Conservation (phyloP, 1,284 basidiomycete genomes). For the Papiliotrema flavescens region DNA sequence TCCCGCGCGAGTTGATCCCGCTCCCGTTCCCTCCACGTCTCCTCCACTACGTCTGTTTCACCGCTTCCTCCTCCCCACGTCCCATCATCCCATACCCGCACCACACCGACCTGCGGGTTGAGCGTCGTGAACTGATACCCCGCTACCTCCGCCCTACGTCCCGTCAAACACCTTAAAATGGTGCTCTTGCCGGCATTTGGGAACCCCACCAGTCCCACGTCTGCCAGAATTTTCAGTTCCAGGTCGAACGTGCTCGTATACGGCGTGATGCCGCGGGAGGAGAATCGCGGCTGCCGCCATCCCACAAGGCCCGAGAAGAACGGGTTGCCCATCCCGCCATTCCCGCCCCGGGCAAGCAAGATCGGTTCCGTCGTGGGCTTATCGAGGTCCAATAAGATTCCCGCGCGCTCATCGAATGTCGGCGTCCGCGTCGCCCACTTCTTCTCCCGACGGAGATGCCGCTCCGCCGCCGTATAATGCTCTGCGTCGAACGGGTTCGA, state of each 20-base stretch:
- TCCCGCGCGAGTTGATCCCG: slow-evolving; percentile 46
- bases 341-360: slow-evolving; percentile 73
- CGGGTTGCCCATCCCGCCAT: slow-evolving; percentile 85
- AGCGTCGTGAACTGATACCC: slow-evolving; percentile 92
- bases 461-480: slow-evolving; percentile 72
- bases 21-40: slow-evolving; percentile 63
- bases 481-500: slow-evolving; percentile 10
- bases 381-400: slow-evolving; percentile 62
- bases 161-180: slow-evolving; percentile 81
- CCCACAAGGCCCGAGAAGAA: slow-evolving; percentile 60
- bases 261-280: slow-evolving; percentile 73
- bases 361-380: slow-evolving; percentile 56
- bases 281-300: slow-evolving; percentile 70
- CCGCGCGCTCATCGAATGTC: slow-evolving; percentile 48
- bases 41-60: slow-evolving; percentile 58
- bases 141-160: slow-evolving; percentile 82
- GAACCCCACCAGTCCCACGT: slow-evolving; percentile 91
- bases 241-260: slow-evolving; percentile 77
- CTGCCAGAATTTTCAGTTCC: slow-evolving; percentile 92
- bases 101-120: slow-evolving; percentile 91
- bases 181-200: slow-evolving; percentile 86
- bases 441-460: slow-evolving; percentile 61
- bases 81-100: slow-evolving; percentile 77
- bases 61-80: slow-evolving; percentile 59
- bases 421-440: slow-evolving; percentile 43